Evolutionary conservation across 208 protist genomes (phyloP).

Genomic region (Leptomonas seymouri): DNA sequence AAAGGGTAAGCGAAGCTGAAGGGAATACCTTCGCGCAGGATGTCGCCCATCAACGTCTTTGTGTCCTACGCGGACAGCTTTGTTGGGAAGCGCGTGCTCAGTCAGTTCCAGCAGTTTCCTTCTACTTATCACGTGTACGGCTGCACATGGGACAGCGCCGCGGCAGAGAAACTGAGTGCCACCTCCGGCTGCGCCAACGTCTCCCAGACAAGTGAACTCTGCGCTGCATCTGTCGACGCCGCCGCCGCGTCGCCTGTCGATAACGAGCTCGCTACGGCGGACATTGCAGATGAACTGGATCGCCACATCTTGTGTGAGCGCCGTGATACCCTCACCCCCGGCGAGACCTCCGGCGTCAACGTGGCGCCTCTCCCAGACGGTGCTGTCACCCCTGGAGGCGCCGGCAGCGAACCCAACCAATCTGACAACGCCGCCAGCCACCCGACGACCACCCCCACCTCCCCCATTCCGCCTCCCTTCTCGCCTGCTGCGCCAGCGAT

Average conservation of each 20-base stretch:
- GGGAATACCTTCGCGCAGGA: not conserved
- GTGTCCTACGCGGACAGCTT: slow-evolving; percentile 86
- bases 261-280: not conserved
- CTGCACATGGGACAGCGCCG: slow-evolving; percentile 73
- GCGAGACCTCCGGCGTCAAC: slow-evolving; percentile 5
- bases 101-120: slow-evolving; percentile 58
- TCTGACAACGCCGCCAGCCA: not conserved
- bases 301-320: slow-evolving; percentile 10
- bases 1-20: not conserved
- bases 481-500: not conserved
- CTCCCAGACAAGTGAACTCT: no score
- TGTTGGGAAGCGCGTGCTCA: slow-evolving; percentile 60
- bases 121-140: slow-evolving; percentile 64
- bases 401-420: not conserved
- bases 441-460: not conserved
- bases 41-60: slow-evolving; percentile 54
- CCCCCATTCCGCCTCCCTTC: not conserved
- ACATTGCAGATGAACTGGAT: not conserved
- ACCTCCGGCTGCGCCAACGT: not conserved
- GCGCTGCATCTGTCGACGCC: not conserved
- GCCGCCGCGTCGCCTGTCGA: not conserved
- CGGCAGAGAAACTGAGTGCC: slow-evolving; percentile 38
- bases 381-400: not conserved
- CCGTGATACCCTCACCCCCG: slow-evolving; percentile 15
- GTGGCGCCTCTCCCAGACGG: slow-evolving; percentile 4